phyloP scores from a whole-genome alignment of 108 stramenopile genomes.

The Skeletonema grethae region DNA sequence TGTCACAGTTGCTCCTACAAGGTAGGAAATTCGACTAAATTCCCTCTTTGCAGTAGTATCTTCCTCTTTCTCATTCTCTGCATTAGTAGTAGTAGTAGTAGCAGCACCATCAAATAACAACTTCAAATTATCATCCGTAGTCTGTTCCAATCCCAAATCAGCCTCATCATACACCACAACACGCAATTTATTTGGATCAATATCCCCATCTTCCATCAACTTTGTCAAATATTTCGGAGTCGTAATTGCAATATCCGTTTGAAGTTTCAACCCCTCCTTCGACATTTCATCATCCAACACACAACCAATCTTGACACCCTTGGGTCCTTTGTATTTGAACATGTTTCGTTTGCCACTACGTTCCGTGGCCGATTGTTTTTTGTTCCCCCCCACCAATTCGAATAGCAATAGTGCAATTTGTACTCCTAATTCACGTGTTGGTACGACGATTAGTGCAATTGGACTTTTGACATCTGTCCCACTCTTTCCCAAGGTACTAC shows the following conservation, averaged over 20 bases:
- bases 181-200: conserved; percentile 72
- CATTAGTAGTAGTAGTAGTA: background rate
- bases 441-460: conserved; percentile 90
- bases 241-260: conserved; percentile 86
- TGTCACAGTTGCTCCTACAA: conserved; percentile 85
- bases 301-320: conserved; percentile 84
- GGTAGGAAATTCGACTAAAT: conserved; percentile 65
- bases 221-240: conserved; percentile 76
- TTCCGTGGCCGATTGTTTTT: conserved; percentile 54
- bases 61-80: too few relatives aligned
- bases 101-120: conserved; percentile 61
- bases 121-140: conserved; percentile 49
- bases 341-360: conserved; percentile 61
- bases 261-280: conserved; percentile 76
- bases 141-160: conserved; percentile 83
- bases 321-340: conserved; percentile 86
- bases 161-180: conserved; percentile 82
- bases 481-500: conserved; percentile 70
- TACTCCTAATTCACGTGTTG: conserved; percentile 90
- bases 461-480: conserved; percentile 78
- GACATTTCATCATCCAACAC: conserved; percentile 83
- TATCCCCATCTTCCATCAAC: conserved; percentile 71
- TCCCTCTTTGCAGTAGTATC: conserved; percentile 43
- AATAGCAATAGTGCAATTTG: conserved; percentile 80
- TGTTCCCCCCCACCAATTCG: conserved; percentile 73